These are phyloP conservation scores for Fusarium sp. DNA, from an alignment of 2,329 filamentous ascomycete genomes.

Conservation along the genomic window DNA sequence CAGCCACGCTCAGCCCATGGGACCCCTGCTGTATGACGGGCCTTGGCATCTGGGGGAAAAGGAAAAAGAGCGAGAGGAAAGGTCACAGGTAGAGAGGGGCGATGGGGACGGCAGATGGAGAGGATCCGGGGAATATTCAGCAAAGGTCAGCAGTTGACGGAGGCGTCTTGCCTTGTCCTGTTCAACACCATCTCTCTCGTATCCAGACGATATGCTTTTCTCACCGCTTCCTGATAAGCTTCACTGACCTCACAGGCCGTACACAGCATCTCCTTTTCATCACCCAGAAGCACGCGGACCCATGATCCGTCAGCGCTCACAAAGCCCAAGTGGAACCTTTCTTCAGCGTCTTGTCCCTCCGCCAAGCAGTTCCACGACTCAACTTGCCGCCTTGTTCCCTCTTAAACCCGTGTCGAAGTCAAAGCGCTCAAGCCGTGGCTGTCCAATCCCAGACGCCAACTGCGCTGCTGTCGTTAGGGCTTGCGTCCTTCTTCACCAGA, in stretches of 20 bases:
- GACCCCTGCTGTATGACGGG: neutral
- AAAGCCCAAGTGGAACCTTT: conserved; percentile 1
- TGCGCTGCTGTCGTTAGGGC: neutral
- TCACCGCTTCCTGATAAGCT: conserved; percentile 20
- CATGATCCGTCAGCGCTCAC: conserved; percentile 2
- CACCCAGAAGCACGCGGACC: conserved; percentile 1
- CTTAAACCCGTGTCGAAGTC: neutral
- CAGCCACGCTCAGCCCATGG: neutral
- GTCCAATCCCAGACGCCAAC: neutral
- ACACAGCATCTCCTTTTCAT: neutral
- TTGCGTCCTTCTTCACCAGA: neutral
- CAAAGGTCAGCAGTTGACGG: neutral
- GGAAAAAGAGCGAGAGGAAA: neutral
- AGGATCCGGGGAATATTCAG: conserved; percentile 19
- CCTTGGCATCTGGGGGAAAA: conserved; percentile 24
- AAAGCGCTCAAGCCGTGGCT: conserved; percentile 4
- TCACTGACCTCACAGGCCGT: neutral
- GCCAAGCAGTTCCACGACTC: conserved; percentile 11
- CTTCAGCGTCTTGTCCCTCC: neutral
- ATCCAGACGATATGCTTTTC: neutral
- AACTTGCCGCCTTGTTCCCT: conserved; percentile 4
- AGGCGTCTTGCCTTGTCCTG: neutral
- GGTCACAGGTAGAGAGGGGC: neutral
- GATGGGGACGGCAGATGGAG: conserved; percentile 19
- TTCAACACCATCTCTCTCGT: neutral